Conservation (phyloP, 2,329 filamentous ascomycete species). For the Paecilomyces variotii region DNA sequence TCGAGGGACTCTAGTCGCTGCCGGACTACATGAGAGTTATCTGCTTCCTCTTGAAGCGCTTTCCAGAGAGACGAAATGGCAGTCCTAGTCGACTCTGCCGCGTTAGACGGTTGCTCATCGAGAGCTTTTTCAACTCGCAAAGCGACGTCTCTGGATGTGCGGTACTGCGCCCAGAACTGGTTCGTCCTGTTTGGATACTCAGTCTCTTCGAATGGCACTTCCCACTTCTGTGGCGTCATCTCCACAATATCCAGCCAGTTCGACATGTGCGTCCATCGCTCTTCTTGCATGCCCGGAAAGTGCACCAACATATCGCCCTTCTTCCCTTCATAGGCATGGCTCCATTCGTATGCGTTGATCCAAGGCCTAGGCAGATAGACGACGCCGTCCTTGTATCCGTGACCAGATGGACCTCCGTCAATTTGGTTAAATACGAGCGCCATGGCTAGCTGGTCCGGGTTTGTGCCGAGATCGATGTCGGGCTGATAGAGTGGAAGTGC, state of each 20-base stretch:
- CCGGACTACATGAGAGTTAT: background rate
- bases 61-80: conserved; percentile 13
- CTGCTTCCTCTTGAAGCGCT: background rate
- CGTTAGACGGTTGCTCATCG: conserved; percentile 1
- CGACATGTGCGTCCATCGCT: conserved; percentile 17
- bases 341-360: conserved; percentile 21
- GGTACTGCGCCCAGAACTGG: conserved; percentile 15
- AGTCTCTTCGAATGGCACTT: conserved; percentile 15
- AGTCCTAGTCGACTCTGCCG: conserved; percentile 12
- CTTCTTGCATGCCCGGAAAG: conserved; percentile 18
- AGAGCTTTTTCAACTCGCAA: background rate
- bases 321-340: conserved; percentile 18
- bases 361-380: conserved; percentile 16
- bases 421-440: conserved; percentile 13
- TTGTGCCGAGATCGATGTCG: conserved; percentile 8
- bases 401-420: conserved; percentile 7
- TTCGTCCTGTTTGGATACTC: conserved; percentile 10
- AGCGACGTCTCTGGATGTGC: conserved; percentile 10
- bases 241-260: conserved; percentile 19
- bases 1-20: background rate
- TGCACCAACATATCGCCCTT: conserved; percentile 22
- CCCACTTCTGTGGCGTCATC: conserved; percentile 12
- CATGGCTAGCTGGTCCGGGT: conserved; percentile 16
- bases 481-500: conserved; percentile 17
- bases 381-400: conserved; percentile 10